A percentile compares a stretch with the other conserved stretches of the same genome.
phyloP scores from a whole-genome alignment of 768 basidiomycete genomes.

The Termitomyces sp. region DNA sequence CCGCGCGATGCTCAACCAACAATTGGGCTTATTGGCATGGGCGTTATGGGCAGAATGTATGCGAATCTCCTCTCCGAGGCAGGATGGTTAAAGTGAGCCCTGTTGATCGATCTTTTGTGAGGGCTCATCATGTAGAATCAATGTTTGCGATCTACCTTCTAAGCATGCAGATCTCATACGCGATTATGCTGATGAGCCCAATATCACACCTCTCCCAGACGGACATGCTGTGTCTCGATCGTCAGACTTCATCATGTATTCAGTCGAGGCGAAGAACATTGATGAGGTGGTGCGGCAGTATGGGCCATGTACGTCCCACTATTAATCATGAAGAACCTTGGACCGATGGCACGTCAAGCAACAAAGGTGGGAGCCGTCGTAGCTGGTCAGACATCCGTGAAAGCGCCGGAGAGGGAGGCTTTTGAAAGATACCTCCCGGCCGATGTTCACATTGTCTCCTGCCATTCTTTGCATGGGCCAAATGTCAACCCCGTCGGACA shows the following conservation, averaged over 20 bases:
- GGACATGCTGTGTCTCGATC: conserved; percentile 86
- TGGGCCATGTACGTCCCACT: conserved; percentile 73
- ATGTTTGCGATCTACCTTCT: conserved; percentile 39
- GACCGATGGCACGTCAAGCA: conserved; percentile 39
- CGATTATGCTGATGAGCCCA: conserved; percentile 51
- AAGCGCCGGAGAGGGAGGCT: conserved; percentile 86
- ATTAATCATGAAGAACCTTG: not conserved
- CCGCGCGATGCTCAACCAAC: conserved; percentile 51
- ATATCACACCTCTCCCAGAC: conserved; percentile 63
- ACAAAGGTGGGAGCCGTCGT: conserved; percentile 92
- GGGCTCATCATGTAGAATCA: conserved; percentile 7
- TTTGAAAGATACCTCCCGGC: conserved; percentile 84
- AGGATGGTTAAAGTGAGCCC: conserved; percentile 81
- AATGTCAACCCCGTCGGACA: conserved; percentile 84
- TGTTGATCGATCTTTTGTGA: not conserved
- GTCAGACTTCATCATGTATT: conserved; percentile 92
- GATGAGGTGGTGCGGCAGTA: conserved; percentile 78
- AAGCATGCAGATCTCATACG: conserved; percentile 59
- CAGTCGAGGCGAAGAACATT: conserved; percentile 90
- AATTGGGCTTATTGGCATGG: conserved; percentile 95
- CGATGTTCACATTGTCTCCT: conserved; percentile 86
- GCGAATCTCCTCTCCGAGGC: conserved; percentile 69
- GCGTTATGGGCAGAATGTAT: conserved; percentile 96
- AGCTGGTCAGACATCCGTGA: conserved; percentile 94
- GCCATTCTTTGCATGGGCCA: conserved; percentile 94